Base-by-base conservation (phyloP, 1,139 yeast genomes). In the Lodderomyces orthopsilosis region DNA sequence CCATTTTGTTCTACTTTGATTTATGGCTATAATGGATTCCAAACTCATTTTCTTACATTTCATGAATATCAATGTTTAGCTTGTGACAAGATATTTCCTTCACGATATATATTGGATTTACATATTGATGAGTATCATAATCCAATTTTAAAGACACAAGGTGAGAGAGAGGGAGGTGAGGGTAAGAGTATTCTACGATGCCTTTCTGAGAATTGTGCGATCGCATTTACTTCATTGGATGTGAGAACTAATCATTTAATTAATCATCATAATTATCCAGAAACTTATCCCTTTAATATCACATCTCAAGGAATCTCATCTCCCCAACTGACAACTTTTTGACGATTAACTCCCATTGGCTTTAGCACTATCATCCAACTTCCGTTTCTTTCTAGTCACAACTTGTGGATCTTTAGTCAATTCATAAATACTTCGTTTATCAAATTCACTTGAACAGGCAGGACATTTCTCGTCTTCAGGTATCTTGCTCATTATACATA, bases 401-500 rank as follows among this genome's bases (percentile, higher is more conserved):
- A 81, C 80, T 10, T 68, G 72, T 0, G 90, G 90, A 46, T 72
- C 79, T 49, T 77, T 68, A 54, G 68, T 74, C 42, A 73, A 56
- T 48, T 59, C 65, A 2, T 56, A 56, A 19, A 73, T 47, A 63
- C 77, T 43, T 62, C 68, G 41, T 79, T 86, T 46, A 74, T 79
- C 66, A 73, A 70, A 61, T 74, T 73, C 52, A 61, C 74, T 59
- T 66, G 49, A 75, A 70, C 63, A 89, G 56, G 57, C 85, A 65
- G 66, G 80, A 69, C 65, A 79, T 66, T 51, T 79, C 77, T 63
- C 82, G 74, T 50, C 44, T 1, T 62, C 75, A 58, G 58, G 96
- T 65, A 62, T 80, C 75, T 65, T 85, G 81, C 62, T 90, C 74
- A 73, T 65, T 32, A 73, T 87, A 60, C 98, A 91, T 21, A 94